A percentile compares a stretch with the other conserved stretches of the same genome.
Evolutionary conservation across 306 rosid species (phyloP).

Genomic region (Carpinus viminea): DNA sequence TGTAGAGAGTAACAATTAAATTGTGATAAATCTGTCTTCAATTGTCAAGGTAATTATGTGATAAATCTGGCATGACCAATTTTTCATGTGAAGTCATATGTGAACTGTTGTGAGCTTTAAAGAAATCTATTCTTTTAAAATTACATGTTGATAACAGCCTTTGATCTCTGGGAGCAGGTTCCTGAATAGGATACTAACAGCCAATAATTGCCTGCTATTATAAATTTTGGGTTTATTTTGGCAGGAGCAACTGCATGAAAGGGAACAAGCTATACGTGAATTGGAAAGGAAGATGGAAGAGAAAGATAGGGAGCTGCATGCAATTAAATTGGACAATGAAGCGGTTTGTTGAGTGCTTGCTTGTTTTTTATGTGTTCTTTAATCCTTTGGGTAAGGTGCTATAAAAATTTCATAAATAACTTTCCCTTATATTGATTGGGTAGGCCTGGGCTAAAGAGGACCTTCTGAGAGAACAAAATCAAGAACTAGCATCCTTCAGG

Average conservation of each 20-base stretch:
- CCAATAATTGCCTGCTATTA: slow-evolving; percentile 17
- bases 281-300: slow-evolving; percentile 88
- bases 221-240: slow-evolving; percentile 36
- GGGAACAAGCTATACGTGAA: slow-evolving; percentile 69
- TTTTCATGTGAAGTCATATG: background rate
- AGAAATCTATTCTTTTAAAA: background rate
- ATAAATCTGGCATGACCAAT: background rate
- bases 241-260: slow-evolving; percentile 83
- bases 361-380: slow-evolving; percentile 4
- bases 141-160: background rate
- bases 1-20: background rate
- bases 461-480: slow-evolving; percentile 84
- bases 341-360: slow-evolving; percentile 60
- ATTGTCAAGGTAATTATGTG: background rate
- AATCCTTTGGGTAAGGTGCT: background rate
- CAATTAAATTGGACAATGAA: slow-evolving; percentile 85
- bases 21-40: background rate
- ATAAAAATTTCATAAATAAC: background rate
- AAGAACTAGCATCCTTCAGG: slow-evolving; percentile 86
- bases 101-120: background rate
- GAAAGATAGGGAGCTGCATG: slow-evolving; percentile 82
- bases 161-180: slow-evolving; percentile 16
- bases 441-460: slow-evolving; percentile 99
- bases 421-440: slow-evolving; percentile 14
- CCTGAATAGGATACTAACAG: background rate